Conservation (phyloP, 345 rosid species). For the Ricinus communis region DNA sequence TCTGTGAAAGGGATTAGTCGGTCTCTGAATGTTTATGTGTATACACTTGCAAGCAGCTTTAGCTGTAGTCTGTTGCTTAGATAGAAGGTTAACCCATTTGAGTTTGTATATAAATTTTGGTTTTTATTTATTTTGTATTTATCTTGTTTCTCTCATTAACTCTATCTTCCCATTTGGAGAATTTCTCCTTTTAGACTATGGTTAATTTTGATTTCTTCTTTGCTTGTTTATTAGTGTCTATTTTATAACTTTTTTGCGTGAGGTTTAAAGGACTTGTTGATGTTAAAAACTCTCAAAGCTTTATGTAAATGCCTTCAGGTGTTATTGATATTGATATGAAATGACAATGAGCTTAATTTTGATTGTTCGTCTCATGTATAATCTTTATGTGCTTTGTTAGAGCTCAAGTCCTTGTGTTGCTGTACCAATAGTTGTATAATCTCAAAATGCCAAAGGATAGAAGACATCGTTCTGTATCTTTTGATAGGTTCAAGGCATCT, state of each 20-base stretch:
- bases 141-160: too few relatives aligned
- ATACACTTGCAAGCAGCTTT: too few relatives aligned
- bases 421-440: constrained; percentile 5
- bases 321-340: background rate
- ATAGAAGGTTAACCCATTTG: too few relatives aligned
- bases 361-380: background rate
- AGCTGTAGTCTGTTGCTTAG: too few relatives aligned
- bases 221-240: background rate
- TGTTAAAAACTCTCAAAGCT: background rate
- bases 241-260: too few relatives aligned
- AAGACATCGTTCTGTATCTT: constrained; percentile 70
- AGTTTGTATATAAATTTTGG: too few relatives aligned
- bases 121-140: too few relatives aligned
- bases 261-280: too few relatives aligned
- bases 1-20: too few relatives aligned
- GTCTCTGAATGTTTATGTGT: too few relatives aligned
- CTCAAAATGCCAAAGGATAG: constrained; percentile 83
- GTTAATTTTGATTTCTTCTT: too few relatives aligned
- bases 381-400: constrained; percentile 10
- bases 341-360: constrained; percentile 1
- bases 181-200: background rate
- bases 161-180: background rate
- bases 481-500: constrained; percentile 58
- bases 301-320: background rate
- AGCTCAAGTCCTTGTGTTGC: background rate